phyloP scores from a whole-genome alignment of 2,329 filamentous ascomycete genomes.

The Fulvia fulva region DNA sequence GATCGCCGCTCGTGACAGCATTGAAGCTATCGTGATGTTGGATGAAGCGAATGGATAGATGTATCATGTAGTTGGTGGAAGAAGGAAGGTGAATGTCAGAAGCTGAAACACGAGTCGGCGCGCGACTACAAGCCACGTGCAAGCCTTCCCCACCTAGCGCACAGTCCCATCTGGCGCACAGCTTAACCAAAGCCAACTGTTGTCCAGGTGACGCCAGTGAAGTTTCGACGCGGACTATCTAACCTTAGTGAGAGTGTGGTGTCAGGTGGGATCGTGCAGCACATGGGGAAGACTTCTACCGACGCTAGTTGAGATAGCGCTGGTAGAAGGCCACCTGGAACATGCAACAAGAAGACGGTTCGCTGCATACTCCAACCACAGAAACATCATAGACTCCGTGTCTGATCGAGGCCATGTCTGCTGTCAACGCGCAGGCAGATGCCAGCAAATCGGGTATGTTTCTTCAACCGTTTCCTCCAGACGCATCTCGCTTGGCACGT shows the following conservation, averaged over 20 bases:
- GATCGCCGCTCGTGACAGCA: not conserved
- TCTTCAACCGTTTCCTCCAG: not conserved
- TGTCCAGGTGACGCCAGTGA: too few relatives aligned
- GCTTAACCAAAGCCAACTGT: too few relatives aligned
- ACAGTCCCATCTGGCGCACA: too few relatives aligned
- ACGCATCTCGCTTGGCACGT: slow-evolving; percentile 2
- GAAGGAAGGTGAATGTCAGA: not conserved
- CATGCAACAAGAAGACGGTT: not conserved
- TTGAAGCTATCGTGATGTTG: not conserved
- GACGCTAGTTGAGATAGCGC: not conserved
- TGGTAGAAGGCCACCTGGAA: not conserved
- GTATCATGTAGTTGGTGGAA: not conserved
- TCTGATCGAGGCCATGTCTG: slow-evolving; percentile 13
- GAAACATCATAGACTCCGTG: not conserved
- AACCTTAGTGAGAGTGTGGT: too few relatives aligned
- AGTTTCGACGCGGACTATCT: too few relatives aligned
- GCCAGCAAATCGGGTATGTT: slow-evolving; percentile 19
- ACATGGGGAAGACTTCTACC: too few relatives aligned
- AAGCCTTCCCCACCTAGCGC: too few relatives aligned
- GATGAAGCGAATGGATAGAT: not conserved
- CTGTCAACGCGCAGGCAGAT: slow-evolving; percentile 12
- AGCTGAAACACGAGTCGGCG: not conserved
- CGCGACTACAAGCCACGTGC: too few relatives aligned
- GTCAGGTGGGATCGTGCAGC: too few relatives aligned
- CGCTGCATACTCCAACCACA: not conserved